phyloP scores from a whole-genome alignment of 306 rosid species.

The Quercus agrifolia region DNA sequence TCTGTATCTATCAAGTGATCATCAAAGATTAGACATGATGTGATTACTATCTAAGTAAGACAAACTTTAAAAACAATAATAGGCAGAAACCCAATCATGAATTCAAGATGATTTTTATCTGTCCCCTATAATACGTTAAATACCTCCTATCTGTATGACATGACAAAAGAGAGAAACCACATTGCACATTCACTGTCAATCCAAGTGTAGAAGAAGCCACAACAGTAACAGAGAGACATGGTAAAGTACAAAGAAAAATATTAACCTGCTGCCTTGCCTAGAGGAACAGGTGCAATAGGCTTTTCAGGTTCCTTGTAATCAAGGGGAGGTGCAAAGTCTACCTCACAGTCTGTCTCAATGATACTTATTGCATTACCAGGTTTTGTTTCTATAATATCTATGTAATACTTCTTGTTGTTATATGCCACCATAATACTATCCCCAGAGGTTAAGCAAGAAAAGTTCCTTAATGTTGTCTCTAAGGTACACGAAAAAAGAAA shows the following conservation, averaged over 20 bases:
- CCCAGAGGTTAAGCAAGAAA: conserved; percentile 89
- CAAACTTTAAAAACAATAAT: background rate
- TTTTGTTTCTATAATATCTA: conserved; percentile 84
- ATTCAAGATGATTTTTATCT: background rate
- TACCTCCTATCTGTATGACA: background rate
- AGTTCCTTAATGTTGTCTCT: conserved; percentile 91
- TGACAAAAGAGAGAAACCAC: background rate
- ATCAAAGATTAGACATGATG: background rate
- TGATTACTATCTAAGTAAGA: background rate
- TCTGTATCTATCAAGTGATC: background rate
- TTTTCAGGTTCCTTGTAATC: conserved; percentile 98
- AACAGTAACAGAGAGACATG: background rate
- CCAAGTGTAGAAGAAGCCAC: background rate
- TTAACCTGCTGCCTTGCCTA: conserved; percentile 64
- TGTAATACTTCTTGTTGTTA: conserved; percentile 91
- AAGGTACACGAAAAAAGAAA: conserved; percentile 47
- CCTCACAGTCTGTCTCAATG: conserved; percentile 98
- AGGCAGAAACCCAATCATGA: background rate
- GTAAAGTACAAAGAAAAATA: conserved; percentile 6
- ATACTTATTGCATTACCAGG: conserved; percentile 89
- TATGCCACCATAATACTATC: conserved; percentile 99
- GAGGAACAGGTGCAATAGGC: conserved; percentile 41
- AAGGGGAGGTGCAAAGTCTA: conserved; percentile 97
- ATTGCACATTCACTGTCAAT: background rate
- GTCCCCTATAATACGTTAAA: background rate